phyloP scores from a whole-genome alignment of 2,329 filamentous ascomycete species.

The Dactylonectria estremocensis region DNA sequence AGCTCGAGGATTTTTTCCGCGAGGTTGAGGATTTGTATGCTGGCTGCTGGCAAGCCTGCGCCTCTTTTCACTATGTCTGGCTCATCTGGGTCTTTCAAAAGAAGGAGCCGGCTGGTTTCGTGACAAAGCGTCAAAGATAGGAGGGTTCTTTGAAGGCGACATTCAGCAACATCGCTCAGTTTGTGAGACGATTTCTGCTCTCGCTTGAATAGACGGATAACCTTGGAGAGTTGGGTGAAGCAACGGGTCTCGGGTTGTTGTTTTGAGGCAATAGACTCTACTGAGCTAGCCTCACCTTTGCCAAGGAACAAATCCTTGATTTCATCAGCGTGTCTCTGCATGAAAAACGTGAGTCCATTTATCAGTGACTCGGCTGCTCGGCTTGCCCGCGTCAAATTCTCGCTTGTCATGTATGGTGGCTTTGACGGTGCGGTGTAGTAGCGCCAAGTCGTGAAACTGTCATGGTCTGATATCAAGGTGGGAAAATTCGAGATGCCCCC shows the following conservation, averaged over 20 bases:
- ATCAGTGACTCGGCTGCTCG: conserved; percentile 22
- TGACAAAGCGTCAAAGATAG: conserved; percentile 21
- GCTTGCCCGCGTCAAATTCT: background rate
- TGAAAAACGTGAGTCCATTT: conserved; percentile 9
- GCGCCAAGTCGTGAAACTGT: conserved; percentile 19
- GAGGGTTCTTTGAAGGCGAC: background rate
- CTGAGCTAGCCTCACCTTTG: background rate
- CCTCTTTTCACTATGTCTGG: conserved; percentile 1
- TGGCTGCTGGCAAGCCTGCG: background rate
- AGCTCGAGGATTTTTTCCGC: conserved; percentile 4
- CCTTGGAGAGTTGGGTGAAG: conserved; percentile 22
- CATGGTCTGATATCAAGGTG: background rate
- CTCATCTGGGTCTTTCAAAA: conserved; percentile 28
- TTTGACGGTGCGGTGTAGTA: conserved; percentile 19
- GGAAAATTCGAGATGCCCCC: background rate
- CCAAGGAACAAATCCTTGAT: conserved; percentile 9
- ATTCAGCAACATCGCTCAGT: background rate
- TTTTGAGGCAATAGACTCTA: background rate
- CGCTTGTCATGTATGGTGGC: background rate
- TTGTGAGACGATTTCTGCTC: background rate
- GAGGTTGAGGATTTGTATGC: background rate
- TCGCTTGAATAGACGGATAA: background rate
- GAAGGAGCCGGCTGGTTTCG: conserved; percentile 11
- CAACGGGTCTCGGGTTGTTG: conserved; percentile 14
- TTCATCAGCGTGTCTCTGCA: conserved; percentile 16